Evolutionary conservation across 331 rosid genomes (phyloP).

Genomic region (Erythrophleum ivorense): DNA sequence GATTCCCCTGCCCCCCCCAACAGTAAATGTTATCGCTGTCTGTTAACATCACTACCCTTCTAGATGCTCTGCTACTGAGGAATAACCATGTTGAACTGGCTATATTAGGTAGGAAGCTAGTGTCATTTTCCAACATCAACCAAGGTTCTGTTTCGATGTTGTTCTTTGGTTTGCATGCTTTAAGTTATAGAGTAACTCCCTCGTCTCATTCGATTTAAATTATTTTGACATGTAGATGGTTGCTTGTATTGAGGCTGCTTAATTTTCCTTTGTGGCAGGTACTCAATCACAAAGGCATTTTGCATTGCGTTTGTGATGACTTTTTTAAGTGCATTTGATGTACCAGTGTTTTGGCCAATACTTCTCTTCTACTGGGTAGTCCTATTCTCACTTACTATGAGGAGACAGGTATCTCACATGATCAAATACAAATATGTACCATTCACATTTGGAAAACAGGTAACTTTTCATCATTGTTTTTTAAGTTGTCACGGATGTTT

Average conservation of each 20-base stretch:
- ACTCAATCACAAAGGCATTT: conserved; percentile 92
- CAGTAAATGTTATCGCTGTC: neutral
- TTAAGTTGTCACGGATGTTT: conserved; percentile 9
- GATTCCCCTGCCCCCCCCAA: neutral
- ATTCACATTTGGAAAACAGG: conserved; percentile 93
- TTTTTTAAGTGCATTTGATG: conserved; percentile 85
- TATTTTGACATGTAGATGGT: conserved; percentile 18
- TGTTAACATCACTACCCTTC: neutral
- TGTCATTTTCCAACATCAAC: neutral
- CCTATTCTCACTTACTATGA: conserved; percentile 84
- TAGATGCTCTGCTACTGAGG: conserved; percentile 27
- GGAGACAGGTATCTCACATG: conserved; percentile 95
- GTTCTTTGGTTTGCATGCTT: conserved; percentile 17
- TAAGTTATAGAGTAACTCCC: neutral
- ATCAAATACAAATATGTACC: conserved; percentile 91
- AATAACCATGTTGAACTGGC: conserved; percentile 19
- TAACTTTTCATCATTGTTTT: conserved; percentile 23
- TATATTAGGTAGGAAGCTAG: conserved; percentile 9
- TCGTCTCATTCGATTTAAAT: neutral
- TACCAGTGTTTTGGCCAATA: conserved; percentile 98
- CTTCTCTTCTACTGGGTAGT: conserved; percentile 95
- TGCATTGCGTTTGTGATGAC: conserved; percentile 93
- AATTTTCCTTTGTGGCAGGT: conserved; percentile 58
- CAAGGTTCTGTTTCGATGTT: neutral
- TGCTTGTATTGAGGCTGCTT: conserved; percentile 36